Percentiles rank a stretch among this genome's conserved stretches.
Conservation (phyloP, 1,139 yeast genomes). For the Geotrichum siamense region DNA sequence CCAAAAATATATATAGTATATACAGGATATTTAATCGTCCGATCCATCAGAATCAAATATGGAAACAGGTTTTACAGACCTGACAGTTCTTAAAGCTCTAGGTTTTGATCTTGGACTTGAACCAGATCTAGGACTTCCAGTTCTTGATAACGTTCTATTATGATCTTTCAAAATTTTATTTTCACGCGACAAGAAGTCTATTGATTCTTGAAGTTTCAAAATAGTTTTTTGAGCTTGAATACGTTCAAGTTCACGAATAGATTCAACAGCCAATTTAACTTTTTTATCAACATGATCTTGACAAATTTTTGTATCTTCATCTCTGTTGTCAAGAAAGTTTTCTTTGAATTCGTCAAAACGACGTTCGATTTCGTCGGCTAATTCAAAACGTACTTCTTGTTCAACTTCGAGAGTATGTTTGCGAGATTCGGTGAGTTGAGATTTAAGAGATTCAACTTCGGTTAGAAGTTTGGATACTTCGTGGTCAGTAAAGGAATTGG, state of each 20-base stretch:
- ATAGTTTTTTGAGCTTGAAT: constrained; percentile 1
- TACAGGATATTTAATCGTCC: too few relatives aligned
- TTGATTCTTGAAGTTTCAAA: constrained; percentile 1
- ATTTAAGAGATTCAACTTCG: constrained; percentile 24
- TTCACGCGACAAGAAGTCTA: constrained; percentile 7
- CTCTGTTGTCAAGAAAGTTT: constrained; percentile 25
- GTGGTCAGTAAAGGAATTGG: not conserved
- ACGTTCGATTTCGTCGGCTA: constrained; percentile 32
- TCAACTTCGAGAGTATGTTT: constrained; percentile 28
- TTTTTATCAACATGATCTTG: constrained; percentile 15
- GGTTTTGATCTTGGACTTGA: not conserved
- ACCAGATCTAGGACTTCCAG: not conserved
- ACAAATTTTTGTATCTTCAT: constrained; percentile 21
- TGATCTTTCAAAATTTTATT: constrained; percentile 5
- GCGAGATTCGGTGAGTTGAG: constrained; percentile 23
- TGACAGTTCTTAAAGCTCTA: too few relatives aligned
- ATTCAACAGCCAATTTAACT: constrained; percentile 11
- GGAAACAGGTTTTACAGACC: too few relatives aligned
- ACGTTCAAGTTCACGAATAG: constrained; percentile 9
- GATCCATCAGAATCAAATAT: too few relatives aligned
- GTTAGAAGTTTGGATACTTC: not conserved
- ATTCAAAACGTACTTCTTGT: constrained; percentile 31
- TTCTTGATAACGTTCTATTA: constrained; percentile 1
- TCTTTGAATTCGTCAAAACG: constrained; percentile 30
- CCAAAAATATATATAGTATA: too few relatives aligned